Evolutionary conservation across 169 alveolate genomes (phyloP).

Genomic region (Perkinsus marinus): DNA sequence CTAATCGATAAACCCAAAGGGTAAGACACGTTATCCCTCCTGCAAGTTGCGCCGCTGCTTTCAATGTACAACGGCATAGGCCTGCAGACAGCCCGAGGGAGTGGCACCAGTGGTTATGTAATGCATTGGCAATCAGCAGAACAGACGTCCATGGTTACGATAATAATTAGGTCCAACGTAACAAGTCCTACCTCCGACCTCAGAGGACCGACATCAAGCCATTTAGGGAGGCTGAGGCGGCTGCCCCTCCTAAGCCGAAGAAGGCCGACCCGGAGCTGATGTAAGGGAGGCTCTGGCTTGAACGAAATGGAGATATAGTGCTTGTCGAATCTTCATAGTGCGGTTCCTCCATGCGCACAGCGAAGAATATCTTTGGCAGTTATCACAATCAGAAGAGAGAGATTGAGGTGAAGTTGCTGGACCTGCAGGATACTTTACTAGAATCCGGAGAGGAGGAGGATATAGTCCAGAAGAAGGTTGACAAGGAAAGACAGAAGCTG

Average conservation of each 20-base stretch:
- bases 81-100: slow-evolving; percentile 53
- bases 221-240: background rate
- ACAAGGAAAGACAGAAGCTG: background rate
- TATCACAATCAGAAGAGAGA: background rate
- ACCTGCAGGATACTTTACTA: background rate
- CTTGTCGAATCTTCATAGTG: no score
- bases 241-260: background rate
- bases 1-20: background rate
- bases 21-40: background rate
- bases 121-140: no score
- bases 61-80: slow-evolving; percentile 62
- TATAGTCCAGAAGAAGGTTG: background rate
- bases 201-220: background rate
- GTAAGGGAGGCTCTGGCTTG: background rate
- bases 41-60: background rate
- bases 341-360: background rate
- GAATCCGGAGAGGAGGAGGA: background rate
- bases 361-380: background rate
- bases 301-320: no score
- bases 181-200: background rate
- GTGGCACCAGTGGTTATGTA: slow-evolving; percentile 65
- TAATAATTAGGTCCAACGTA: background rate
- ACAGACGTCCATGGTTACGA: no score
- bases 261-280: background rate
- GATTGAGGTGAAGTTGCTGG: background rate